Conservation (phyloP, 1,284 basidiomycete species). For the Pholiota adiposa region DNA sequence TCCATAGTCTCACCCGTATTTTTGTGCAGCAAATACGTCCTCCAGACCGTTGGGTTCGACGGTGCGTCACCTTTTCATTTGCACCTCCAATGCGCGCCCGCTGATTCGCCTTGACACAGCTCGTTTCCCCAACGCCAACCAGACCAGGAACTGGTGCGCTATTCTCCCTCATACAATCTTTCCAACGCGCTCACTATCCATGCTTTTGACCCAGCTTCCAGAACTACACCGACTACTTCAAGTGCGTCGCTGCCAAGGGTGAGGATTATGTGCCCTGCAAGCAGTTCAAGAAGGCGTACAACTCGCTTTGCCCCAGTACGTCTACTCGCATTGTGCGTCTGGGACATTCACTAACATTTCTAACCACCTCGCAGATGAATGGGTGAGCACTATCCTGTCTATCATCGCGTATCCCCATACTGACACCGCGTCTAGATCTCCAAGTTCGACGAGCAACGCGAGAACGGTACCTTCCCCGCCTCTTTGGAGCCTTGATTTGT, state of each 20-base stretch:
- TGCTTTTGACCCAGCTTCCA: conserved; percentile 67
- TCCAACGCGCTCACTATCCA: background rate
- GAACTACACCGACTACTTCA: conserved; percentile 98
- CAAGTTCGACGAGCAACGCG: conserved; percentile 93
- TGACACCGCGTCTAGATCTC: conserved; percentile 54
- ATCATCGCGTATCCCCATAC: conserved; percentile 14
- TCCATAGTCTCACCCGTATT: conserved; percentile 12
- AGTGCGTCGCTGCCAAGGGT: conserved; percentile 96
- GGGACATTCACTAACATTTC: conserved; percentile 8
- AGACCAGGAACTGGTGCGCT: conserved; percentile 90
- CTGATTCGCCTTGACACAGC: conserved; percentile 48
- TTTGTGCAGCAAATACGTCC: conserved; percentile 71
- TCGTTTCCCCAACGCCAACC: conserved; percentile 96
- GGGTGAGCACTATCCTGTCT: conserved; percentile 54
- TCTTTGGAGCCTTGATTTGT: conserved; percentile 65
- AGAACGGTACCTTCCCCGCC: conserved; percentile 90
- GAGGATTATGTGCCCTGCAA: conserved; percentile 98
- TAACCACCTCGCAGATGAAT: conserved; percentile 65
- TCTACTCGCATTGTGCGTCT: conserved; percentile 29
- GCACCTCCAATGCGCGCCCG: background rate
- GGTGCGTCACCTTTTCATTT: conserved; percentile 46
- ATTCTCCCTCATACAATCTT: background rate
- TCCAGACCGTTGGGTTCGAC: conserved; percentile 88
- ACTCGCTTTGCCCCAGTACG: conserved; percentile 97
- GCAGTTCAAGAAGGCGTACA: conserved; percentile 97